These are phyloP conservation scores for Paracamarosporium sp. DNA, from an alignment of 2,329 filamentous ascomycete genomes.

Conservation along the genomic window DNA sequence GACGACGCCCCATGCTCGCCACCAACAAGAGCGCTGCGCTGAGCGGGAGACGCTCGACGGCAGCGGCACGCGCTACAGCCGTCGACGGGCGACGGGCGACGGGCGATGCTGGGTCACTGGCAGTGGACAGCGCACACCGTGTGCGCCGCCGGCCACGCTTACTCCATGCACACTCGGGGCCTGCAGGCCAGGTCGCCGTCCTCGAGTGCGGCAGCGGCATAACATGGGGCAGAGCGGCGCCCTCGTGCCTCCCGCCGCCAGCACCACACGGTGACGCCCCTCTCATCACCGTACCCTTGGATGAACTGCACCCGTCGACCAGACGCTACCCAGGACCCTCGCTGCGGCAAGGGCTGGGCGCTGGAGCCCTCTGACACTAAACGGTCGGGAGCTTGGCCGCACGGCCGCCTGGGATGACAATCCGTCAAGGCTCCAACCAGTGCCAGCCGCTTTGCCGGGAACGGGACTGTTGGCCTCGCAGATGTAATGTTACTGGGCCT, in stretches of 20 bases:
- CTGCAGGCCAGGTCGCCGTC: slow-evolving; percentile 5
- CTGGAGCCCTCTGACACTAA: slow-evolving; percentile 40
- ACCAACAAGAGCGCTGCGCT: slow-evolving; percentile 34
- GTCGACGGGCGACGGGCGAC: no score
- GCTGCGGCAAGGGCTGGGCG: slow-evolving; percentile 29
- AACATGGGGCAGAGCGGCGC: not conserved
- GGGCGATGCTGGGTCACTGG: not conserved
- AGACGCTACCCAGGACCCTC: slow-evolving; percentile 30
- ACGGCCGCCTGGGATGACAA: slow-evolving; percentile 36
- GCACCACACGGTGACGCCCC: slow-evolving; percentile 5
- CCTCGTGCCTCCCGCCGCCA: not conserved
- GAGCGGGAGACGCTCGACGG: slow-evolving; percentile 26
- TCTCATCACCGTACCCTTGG: slow-evolving; percentile 17
- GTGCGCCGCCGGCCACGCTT: slow-evolving; percentile 7
- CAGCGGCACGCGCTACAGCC: slow-evolving; percentile 9
- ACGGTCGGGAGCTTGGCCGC: slow-evolving; percentile 46
- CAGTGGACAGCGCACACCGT: slow-evolving; percentile 2
- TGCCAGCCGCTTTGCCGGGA: slow-evolving; percentile 45
- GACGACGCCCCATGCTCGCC: slow-evolving; percentile 27
- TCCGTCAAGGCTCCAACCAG: slow-evolving; percentile 48
- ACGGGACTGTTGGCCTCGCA: slow-evolving; percentile 38
- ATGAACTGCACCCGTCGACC: slow-evolving; percentile 19
- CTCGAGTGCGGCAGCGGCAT: not conserved
- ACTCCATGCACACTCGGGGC: slow-evolving; percentile 6
- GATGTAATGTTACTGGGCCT: slow-evolving; percentile 37